These are phyloP conservation scores for Ustilago nuda DNA, from an alignment of 1,284 basidiomycete genomes.

Conservation along the genomic window DNA sequence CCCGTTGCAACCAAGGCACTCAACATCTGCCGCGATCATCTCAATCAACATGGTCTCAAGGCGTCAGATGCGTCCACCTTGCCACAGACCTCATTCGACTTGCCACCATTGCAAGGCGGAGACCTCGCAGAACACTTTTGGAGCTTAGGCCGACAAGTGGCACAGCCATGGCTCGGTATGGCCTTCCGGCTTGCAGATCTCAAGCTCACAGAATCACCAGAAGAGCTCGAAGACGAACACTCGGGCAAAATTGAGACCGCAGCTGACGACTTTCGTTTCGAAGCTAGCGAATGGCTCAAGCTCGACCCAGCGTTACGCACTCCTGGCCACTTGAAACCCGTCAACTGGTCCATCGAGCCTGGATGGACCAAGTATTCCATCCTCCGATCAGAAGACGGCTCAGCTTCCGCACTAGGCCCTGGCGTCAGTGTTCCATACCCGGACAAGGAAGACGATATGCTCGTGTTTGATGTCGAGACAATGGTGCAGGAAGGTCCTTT, in stretches of 20 bases:
- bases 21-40: conserved; percentile 82
- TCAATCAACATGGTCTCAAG: conserved; percentile 82
- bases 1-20: conserved; percentile 76
- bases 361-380: conserved; percentile 90
- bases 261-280: conserved; percentile 38
- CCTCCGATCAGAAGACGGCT: conserved; percentile 69
- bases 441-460: conserved; percentile 76
- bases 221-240: conserved; percentile 23
- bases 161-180: conserved; percentile 85
- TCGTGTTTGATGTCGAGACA: conserved; percentile 95
- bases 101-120: conserved; percentile 85
- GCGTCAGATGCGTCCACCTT: conserved; percentile 83
- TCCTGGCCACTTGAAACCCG: conserved; percentile 70
- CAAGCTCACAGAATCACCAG: conserved; percentile 76
- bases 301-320: conserved; percentile 53
- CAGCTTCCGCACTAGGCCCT: conserved; percentile 42
- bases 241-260: neutral
- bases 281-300: conserved; percentile 57
- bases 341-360: conserved; percentile 79
- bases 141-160: conserved; percentile 78
- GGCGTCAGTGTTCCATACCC: conserved; percentile 68
- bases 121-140: conserved; percentile 91
- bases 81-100: conserved; percentile 80
- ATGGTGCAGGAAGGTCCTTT: conserved; percentile 84
- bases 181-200: conserved; percentile 76